Conservation (phyloP, 768 basidiomycete species). For the Termitomyces heimii region DNA sequence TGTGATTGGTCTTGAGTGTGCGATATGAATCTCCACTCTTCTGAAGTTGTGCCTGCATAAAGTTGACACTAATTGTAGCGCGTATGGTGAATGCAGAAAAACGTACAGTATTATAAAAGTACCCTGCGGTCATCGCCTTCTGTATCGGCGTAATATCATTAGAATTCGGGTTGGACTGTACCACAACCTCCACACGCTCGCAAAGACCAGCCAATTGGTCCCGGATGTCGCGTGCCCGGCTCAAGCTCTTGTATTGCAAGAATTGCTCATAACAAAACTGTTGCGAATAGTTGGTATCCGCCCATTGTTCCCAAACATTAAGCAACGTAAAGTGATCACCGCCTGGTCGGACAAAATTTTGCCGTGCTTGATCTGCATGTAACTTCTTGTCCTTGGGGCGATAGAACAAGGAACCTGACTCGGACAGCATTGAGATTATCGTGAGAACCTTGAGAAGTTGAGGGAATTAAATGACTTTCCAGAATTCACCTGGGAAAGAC, state of each 20-base stretch:
- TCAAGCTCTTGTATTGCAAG: constrained; percentile 90
- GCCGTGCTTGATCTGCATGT: constrained; percentile 95
- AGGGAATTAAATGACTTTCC: neutral
- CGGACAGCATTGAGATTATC: constrained; percentile 95
- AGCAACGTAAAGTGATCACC: constrained; percentile 98
- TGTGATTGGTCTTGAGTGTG: constrained; percentile 93
- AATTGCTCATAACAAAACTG: constrained; percentile 97
- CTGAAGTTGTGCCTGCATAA: constrained; percentile 74
- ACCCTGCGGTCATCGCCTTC: constrained; percentile 92
- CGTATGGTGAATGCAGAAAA: neutral
- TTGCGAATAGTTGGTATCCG: constrained; percentile 94
- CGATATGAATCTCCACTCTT: constrained; percentile 97
- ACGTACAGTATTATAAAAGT: constrained; percentile 90
- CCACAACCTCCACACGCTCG: constrained; percentile 93
- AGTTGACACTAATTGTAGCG: neutral
- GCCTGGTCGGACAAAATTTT: constrained; percentile 93
- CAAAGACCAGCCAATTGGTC: constrained; percentile 93
- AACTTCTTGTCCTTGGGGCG: constrained; percentile 98
- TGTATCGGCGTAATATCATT: constrained; percentile 92
- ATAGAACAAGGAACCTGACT: constrained; percentile 92
- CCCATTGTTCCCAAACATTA: constrained; percentile 99
- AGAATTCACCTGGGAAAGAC: neutral
- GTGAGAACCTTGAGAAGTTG: constrained; percentile 66
- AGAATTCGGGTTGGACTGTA: constrained; percentile 82
- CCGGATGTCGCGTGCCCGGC: constrained; percentile 92